Conservation (phyloP, 2,329 filamentous ascomycete species). For the Aspergillus sp. region DNA sequence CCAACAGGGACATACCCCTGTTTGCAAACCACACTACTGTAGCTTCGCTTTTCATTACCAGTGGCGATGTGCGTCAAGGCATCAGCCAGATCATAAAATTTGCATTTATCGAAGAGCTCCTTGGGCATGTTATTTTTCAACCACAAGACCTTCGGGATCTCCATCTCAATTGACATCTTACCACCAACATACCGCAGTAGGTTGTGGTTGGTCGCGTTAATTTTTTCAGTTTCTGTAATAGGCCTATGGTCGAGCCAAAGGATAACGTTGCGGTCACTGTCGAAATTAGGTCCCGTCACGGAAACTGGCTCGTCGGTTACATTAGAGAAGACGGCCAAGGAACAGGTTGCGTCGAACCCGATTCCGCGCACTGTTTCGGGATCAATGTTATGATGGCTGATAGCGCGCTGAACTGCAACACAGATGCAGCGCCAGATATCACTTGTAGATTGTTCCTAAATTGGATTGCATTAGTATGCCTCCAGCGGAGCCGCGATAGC, state of each 20-base stretch:
- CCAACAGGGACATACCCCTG: conserved; percentile 96
- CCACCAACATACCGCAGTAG: conserved; percentile 94
- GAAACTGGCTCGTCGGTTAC: conserved; percentile 87
- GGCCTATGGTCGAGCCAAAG: conserved; percentile 97
- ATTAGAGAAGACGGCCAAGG: conserved; percentile 82
- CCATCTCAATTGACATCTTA: conserved; percentile 99
- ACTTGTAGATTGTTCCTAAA: conserved; percentile 90
- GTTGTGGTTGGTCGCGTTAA: conserved; percentile 91
- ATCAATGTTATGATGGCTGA: conserved; percentile 78
- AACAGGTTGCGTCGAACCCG: conserved; percentile 98
- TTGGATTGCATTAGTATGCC: neutral
- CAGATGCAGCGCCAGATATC: conserved; percentile 98
- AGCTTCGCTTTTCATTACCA: conserved; percentile 86
- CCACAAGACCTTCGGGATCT: conserved; percentile 97
- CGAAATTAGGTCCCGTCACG: conserved; percentile 86
- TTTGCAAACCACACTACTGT: conserved; percentile 95
- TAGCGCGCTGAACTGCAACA: conserved; percentile 76
- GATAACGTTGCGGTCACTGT: conserved; percentile 90
- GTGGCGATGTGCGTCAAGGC: conserved; percentile 93
- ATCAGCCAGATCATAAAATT: conserved; percentile 94
- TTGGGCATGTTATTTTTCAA: conserved; percentile 97
- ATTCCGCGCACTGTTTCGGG: conserved; percentile 77
- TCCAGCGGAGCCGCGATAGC: neutral
- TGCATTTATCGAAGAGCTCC: conserved; percentile 86
- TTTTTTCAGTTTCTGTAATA: conserved; percentile 83